A percentile compares a stretch with the other conserved stretches of the same genome.
Conservation (phyloP, 148 eudicot species). For the Simmondsia chinensis region DNA sequence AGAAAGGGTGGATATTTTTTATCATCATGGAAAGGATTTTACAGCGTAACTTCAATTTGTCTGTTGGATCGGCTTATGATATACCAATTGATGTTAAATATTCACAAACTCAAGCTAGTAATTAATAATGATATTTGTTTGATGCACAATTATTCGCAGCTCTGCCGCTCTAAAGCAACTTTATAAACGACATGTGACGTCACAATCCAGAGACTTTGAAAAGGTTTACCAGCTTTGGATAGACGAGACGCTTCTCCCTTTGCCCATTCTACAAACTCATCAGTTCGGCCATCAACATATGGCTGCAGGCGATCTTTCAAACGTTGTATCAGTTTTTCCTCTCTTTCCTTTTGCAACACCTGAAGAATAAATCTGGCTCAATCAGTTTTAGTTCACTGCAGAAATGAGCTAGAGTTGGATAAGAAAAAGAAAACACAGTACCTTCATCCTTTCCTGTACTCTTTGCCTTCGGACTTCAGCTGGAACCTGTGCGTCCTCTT, state of each 20-base stretch:
- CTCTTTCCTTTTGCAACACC: conserved; percentile 71
- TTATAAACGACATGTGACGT: no score
- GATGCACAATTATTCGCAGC: no score
- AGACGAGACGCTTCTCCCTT: conserved; percentile 68
- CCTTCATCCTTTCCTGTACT: conserved; percentile 77
- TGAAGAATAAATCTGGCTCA: conserved; percentile 16
- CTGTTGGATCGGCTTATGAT: no score
- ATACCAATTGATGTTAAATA: no score
- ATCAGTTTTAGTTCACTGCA: not conserved
- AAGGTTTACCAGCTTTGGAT: conserved; percentile 66
- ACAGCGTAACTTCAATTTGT: no score
- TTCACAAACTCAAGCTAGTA: no score
- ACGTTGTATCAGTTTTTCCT: conserved; percentile 51
- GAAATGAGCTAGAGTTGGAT: not conserved
- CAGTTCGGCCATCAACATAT: conserved; percentile 54
- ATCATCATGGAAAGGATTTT: no score
- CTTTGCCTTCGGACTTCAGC: conserved; percentile 46
- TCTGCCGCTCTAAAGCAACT: no score
- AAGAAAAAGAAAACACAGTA: conserved; percentile 14
- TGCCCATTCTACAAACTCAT: conserved; percentile 73
- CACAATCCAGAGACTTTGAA: not conserved
- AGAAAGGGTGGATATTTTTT: no score
- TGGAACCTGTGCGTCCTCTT: conserved; percentile 44
- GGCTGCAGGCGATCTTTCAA: conserved; percentile 66
- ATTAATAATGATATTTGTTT: no score